phyloP scores from a whole-genome alignment of 345 rosid genomes.

The Heritiera littoralis region DNA sequence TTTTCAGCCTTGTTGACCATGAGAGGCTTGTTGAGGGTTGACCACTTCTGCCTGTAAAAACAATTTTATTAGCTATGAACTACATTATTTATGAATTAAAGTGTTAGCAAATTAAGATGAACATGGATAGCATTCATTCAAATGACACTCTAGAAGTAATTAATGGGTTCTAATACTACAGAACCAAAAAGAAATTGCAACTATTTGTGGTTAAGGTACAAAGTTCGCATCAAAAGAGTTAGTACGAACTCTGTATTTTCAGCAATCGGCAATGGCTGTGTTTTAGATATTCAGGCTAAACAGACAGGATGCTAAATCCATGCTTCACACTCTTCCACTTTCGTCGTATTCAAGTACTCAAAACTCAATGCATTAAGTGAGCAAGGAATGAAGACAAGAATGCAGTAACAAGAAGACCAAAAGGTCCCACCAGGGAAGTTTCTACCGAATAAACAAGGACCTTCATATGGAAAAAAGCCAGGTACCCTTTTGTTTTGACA shows the following conservation, averaged over 20 bases:
- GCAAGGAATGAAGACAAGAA: background rate
- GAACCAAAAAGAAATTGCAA: background rate
- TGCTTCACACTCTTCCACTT: background rate
- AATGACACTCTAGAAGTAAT: too few species aligned
- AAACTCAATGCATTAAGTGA: background rate
- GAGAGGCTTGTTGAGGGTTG: slow-evolving; percentile 74
- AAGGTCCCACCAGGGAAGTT: background rate
- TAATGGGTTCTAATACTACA: too few species aligned
- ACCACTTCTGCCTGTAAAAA: slow-evolving; percentile 68
- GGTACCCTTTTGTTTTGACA: background rate
- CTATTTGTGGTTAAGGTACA: background rate
- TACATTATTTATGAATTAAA: background rate
- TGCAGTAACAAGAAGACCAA: background rate
- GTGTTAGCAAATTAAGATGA: background rate
- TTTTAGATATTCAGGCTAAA: background rate
- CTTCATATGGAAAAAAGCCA: slow-evolving; percentile 16
- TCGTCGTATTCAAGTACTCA: background rate
- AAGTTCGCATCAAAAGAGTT: background rate
- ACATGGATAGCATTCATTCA: background rate
- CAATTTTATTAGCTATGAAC: background rate
- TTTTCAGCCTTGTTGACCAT: slow-evolving; percentile 82
- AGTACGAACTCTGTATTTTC: background rate
- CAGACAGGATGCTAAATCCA: background rate
- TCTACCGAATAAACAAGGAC: background rate
- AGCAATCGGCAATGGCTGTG: background rate